phyloP scores from a whole-genome alignment of 2,329 filamentous ascomycete genomes.

The Aspergillus arachidicola region DNA sequence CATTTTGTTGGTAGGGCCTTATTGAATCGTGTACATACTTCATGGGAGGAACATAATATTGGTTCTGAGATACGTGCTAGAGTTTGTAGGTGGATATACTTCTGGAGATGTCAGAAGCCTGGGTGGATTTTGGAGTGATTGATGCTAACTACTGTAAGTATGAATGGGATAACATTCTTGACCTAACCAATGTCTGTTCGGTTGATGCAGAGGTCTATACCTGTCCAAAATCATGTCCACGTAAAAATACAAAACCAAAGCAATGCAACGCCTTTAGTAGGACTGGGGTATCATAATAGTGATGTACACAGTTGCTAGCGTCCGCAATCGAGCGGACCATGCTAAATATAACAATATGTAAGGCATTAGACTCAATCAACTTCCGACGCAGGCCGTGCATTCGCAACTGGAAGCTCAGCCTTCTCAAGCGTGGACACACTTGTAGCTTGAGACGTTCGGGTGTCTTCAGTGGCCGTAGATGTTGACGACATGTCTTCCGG shows the following conservation, averaged over 20 bases:
- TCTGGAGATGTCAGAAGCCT: neutral
- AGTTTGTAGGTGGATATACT: too few species aligned
- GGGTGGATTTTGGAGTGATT: neutral
- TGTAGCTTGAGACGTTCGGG: constrained; percentile 30
- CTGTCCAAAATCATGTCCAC: neutral
- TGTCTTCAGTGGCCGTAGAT: constrained; percentile 29
- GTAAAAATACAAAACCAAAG: neutral
- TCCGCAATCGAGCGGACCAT: neutral
- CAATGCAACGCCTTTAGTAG: constrained; percentile 14
- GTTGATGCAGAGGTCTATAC: neutral
- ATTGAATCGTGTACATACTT: neutral
- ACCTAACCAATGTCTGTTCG: neutral
- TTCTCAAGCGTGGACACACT: constrained; percentile 30
- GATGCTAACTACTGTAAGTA: neutral
- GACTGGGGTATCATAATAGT: constrained; percentile 22
- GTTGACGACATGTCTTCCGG: constrained; percentile 29
- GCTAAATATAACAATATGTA: constrained; percentile 6
- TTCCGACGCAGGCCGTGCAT: constrained; percentile 7
- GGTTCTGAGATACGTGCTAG: neutral
- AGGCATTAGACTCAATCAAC: constrained; percentile 16
- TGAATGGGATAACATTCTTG: neutral
- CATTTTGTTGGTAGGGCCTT: neutral
- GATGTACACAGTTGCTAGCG: constrained; percentile 12
- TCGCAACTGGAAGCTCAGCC: constrained; percentile 8
- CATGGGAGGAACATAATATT: neutral